Percentiles rank a stretch among this genome's conserved stretches.
Evolutionary conservation across 2,329 filamentous ascomycete genomes (phyloP).

Genomic region (Nemania serpens): DNA sequence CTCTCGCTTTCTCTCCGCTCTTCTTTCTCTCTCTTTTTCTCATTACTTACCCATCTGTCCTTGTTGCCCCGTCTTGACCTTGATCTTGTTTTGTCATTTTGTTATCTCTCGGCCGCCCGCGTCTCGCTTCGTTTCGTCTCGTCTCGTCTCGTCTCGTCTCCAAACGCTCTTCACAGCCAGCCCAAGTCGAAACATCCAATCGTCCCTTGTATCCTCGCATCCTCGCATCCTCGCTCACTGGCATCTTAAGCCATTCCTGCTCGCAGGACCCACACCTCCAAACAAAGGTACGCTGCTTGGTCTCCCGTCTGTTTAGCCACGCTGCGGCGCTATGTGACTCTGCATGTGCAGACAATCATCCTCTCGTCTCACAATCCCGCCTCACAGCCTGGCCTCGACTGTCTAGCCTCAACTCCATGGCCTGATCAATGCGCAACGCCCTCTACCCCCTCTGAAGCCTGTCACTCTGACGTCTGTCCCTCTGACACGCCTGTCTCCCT

Average conservation of each 20-base stretch:
- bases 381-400: not conserved
- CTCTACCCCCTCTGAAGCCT: no score
- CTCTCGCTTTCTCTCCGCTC: not conserved
- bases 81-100: no score
- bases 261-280: conserved; percentile 11
- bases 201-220: conserved; percentile 30
- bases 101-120: no score
- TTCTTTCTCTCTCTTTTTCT: no score
- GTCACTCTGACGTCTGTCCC: not conserved
- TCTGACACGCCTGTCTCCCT: no score
- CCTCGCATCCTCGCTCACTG: conserved; percentile 29
- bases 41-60: no score
- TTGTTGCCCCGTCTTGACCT: no score
- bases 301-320: not conserved
- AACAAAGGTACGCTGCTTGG: conserved; percentile 20
- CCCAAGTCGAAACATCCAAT: conserved; percentile 38
- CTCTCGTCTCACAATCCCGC: conserved; percentile 7
- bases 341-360: conserved; percentile 9
- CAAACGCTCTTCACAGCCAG: conserved; percentile 31
- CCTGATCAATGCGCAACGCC: no score
- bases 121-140: no score
- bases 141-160: conserved; percentile 1
- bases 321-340: not conserved
- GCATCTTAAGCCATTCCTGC: conserved; percentile 11
- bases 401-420: conserved; percentile 3